A percentile compares a stretch with the other conserved stretches of the same genome.
Conservation (phyloP, 2,329 filamentous ascomycete species). For the Berkeleyomyces rouxiae region DNA sequence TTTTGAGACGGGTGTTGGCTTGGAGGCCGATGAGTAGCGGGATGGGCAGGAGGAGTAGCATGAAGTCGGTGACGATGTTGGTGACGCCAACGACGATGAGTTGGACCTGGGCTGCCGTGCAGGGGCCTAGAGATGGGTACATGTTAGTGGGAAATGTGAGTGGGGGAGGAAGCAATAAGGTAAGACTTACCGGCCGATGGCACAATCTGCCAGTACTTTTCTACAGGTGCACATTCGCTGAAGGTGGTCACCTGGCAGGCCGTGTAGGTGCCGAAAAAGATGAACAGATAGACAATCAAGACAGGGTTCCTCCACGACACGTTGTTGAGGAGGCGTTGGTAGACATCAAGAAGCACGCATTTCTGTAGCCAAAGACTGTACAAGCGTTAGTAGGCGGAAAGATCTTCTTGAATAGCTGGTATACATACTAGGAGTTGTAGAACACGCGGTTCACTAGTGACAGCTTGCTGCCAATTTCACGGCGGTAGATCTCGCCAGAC, state of each 20-base stretch:
- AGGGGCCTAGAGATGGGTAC: conserved; percentile 15
- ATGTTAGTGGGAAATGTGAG: background rate
- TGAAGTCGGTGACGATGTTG: conserved; percentile 16
- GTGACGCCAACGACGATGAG: conserved; percentile 21
- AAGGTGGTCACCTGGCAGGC: conserved; percentile 21
- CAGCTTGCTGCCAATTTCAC: conserved; percentile 22
- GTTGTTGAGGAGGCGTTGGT: conserved; percentile 17
- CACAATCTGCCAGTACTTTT: conserved; percentile 39
- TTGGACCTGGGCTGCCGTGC: conserved; percentile 20
- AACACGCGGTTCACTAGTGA: conserved; percentile 21
- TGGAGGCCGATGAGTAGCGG: conserved; percentile 16
- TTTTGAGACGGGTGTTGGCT: conserved; percentile 19
- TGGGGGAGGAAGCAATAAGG: background rate
- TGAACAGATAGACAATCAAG: conserved; percentile 17
- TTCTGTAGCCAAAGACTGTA: conserved; percentile 20
- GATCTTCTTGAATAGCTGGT: too few species aligned
- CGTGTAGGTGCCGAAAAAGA: conserved; percentile 20
- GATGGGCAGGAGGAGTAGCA: conserved; percentile 10
- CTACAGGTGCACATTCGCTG: conserved; percentile 28
- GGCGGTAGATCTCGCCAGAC: conserved; percentile 19
- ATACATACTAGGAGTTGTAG: conserved; percentile 22
- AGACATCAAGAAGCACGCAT: conserved; percentile 18
- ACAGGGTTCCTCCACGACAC: conserved; percentile 17
- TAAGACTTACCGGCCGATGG: conserved; percentile 22
- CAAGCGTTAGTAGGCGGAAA: background rate